Conservation (phyloP, 345 rosid genomes). For the Clarkia xantiana region DNA sequence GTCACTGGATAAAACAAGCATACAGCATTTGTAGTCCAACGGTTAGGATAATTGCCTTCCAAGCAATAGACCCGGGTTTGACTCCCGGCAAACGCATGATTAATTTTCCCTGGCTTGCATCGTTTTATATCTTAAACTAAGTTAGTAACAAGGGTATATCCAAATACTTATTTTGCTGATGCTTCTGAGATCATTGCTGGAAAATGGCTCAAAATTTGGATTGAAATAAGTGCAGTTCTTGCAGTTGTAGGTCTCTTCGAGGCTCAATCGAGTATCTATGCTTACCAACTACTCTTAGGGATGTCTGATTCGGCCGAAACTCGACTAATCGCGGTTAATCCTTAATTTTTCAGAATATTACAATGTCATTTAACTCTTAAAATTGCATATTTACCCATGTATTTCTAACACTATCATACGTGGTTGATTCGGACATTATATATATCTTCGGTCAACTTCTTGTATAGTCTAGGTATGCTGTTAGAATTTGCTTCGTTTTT, state of each 20-base stretch:
- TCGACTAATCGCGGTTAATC: constrained; percentile 26
- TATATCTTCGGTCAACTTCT: constrained; percentile 31
- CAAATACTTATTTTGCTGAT: constrained; percentile 36
- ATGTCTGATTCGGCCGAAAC: constrained; percentile 39
- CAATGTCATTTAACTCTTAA: no score
- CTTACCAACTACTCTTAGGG: constrained; percentile 45
- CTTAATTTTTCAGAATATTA: constrained; percentile 42
- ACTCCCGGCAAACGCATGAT: no score
- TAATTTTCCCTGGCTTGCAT: no score
- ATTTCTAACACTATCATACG: constrained; percentile 24
- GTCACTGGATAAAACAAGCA: no score
- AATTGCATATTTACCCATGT: constrained; percentile 24
- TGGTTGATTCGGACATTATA: constrained; percentile 28
- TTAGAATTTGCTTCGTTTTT: constrained; percentile 38
- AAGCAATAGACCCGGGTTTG: no score
- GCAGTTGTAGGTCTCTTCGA: constrained; percentile 63
- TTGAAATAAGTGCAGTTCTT: constrained; percentile 50
- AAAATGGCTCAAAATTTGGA: constrained; percentile 58
- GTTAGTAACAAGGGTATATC: no score
- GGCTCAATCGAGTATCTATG: constrained; percentile 68
- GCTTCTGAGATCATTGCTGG: constrained; percentile 67
- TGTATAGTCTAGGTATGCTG: constrained; percentile 40
- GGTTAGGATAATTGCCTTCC: no score
- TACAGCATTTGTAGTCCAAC: no score
- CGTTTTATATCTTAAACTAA: no score